A percentile compares a stretch with the other conserved stretches of the same genome.
phyloP scores from a whole-genome alignment of 2,329 filamentous ascomycete species.

The Sclerotinia sclerotiorum region DNA sequence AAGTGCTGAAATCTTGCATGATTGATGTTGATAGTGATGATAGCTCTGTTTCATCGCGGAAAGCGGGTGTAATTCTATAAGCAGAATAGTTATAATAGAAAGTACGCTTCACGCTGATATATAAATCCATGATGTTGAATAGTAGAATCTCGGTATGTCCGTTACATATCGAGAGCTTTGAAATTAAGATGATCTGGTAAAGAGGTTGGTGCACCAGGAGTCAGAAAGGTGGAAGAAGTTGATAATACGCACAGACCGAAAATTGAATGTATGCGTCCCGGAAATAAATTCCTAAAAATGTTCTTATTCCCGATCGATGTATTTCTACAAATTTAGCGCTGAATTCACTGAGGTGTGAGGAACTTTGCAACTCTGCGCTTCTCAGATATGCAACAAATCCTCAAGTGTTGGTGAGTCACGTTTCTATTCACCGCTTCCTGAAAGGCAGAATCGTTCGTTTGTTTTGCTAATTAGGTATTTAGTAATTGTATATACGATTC shows the following conservation, averaged over 20 bases:
- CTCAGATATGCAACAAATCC: constrained; percentile 8
- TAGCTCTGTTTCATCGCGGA: too few species aligned
- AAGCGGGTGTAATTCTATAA: too few species aligned
- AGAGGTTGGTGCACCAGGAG: too few species aligned
- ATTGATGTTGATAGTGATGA: neutral
- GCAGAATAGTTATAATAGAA: too few species aligned
- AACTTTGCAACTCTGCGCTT: neutral
- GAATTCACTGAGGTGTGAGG: neutral
- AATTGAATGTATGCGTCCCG: neutral
- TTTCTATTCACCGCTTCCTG: neutral
- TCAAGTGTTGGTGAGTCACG: neutral
- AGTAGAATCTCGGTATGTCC: neutral
- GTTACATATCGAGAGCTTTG: neutral
- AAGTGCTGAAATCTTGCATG: neutral
- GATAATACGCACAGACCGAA: neutral
- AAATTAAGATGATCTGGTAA: neutral
- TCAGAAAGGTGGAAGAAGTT: neutral
- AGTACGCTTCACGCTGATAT: too few species aligned
- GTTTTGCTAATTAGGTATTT: neutral
- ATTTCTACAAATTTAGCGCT: neutral
- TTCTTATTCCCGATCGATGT: neutral
- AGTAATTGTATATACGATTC: neutral
- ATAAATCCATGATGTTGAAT: rapidly evolving
- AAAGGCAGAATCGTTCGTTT: neutral
- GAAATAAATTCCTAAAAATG: neutral